These are phyloP conservation scores for Leptomonas seymouri DNA, from an alignment of 208 protist genomes.

Conservation along the genomic window DNA sequence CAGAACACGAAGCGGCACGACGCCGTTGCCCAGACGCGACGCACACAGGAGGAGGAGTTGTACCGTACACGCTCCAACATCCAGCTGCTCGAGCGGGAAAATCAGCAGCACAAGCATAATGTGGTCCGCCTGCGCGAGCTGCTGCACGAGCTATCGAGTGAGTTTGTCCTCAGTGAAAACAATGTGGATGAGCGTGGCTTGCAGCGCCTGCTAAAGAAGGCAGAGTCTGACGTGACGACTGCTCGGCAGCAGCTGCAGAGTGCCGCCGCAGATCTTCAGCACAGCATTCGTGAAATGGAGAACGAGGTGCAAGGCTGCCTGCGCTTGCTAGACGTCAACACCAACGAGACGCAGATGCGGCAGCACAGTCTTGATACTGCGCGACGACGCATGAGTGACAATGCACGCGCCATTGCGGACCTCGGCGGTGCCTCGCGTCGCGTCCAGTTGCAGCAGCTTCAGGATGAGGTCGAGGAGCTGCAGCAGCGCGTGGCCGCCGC, in stretches of 20 bases:
- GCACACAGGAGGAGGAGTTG: slow-evolving; percentile 43
- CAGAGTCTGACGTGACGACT: slow-evolving; percentile 30
- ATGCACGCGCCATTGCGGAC: slow-evolving; percentile 13
- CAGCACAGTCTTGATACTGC: slow-evolving; percentile 15
- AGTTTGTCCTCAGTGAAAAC: slow-evolving; percentile 42
- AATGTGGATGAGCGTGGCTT: slow-evolving; percentile 56
- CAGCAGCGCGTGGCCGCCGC: slow-evolving; percentile 52
- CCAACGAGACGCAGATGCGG: slow-evolving; percentile 71
- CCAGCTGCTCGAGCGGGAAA: slow-evolving; percentile 54
- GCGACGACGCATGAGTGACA: slow-evolving; percentile 27
- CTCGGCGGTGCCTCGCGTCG: slow-evolving; percentile 21
- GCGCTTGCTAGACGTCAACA: slow-evolving; percentile 51
- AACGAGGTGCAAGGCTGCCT: slow-evolving; percentile 28
- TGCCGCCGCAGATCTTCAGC: slow-evolving; percentile 2
- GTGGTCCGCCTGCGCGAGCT: slow-evolving; percentile 40
- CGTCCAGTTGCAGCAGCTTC: slow-evolving; percentile 24
- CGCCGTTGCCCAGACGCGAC: slow-evolving; percentile 22
- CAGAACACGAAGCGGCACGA: slow-evolving; percentile 41
- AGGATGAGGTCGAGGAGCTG: slow-evolving; percentile 44
- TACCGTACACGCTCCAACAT: slow-evolving; percentile 41
- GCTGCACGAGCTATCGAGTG: slow-evolving; percentile 27
- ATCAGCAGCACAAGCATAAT: slow-evolving; percentile 48
- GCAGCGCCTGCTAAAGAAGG: slow-evolving; percentile 25
- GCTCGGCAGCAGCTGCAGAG: slow-evolving; percentile 7
- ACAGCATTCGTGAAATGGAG: slow-evolving; percentile 31